Base-by-base conservation (phyloP, 352 stramenopile genomes). In the Pythium volutum region DNA sequence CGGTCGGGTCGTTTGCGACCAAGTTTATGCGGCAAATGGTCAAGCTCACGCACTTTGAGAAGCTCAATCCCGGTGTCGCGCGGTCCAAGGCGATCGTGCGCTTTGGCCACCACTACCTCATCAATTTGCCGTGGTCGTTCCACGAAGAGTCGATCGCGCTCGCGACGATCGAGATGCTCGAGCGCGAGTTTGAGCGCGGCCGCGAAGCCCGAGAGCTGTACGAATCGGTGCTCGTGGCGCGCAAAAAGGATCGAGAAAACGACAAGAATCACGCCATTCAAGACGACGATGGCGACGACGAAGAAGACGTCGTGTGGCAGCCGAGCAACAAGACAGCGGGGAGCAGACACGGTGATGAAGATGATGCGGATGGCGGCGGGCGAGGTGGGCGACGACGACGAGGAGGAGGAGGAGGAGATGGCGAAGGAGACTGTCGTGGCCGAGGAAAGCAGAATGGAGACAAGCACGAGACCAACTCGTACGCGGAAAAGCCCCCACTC, bases 21-120 rank as follows among this genome's bases (percentile, higher is more conserved):
- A 86, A 82, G 42, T 89, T 93, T 60, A 70, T 88, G 10, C 78
- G 87, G 55, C 81, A 93, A 65, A 91, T 93, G 81, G 79, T 91
- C 31, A 89, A 87, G 49, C 49, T 93, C 42, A 80, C 75, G 22
- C 62, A 79, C 27, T 91, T 85, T 34, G 80, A 91, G 60, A 69
- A 81, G 26, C 59, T 88, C 16, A 81, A 87, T 34, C 77, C 70
- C 9, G 70, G 67, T 14, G 31, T 72, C 4, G 66, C 76, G 15
- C 77, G 73, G 33, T 67, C 73, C 3, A 89, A 91, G 47, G 81
- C 84, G 4, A 89, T 88, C 43, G 71, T 88, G 48, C 79, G 81
- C 2, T 91, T 93, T 36, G 84, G 84, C 1, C 77, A 93, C 47
- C 84, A 91, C 48, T 93, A 93, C 47, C 59, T 93, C 31, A 93